Evolutionary conservation across 768 basidiomycete genomes (phyloP).

Genomic region (Rhodotorula sphaerocarpa): DNA sequence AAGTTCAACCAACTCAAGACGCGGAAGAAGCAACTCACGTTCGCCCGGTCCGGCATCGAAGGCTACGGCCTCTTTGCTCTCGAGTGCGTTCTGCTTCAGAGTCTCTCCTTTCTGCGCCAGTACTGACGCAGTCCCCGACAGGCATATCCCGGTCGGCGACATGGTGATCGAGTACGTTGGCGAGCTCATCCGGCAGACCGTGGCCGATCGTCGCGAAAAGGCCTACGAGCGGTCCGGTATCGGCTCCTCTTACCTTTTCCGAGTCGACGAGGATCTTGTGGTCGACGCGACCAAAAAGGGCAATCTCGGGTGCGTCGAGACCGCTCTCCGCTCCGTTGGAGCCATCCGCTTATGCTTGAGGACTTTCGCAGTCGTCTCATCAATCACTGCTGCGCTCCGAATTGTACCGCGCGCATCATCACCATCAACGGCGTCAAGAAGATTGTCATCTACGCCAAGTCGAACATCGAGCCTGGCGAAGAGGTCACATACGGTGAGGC

Average conservation of each 20-base stretch:
- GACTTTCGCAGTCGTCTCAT: slow-evolving; percentile 66
- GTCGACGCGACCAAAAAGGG: slow-evolving; percentile 99
- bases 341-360: neutral
- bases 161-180: slow-evolving; percentile 99
- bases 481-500: slow-evolving; percentile 95
- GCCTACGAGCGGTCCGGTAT: slow-evolving; percentile 94
- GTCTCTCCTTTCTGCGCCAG: neutral
- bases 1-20: slow-evolving; percentile 99
- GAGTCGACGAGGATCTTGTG: slow-evolving; percentile 94
- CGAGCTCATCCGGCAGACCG: slow-evolving; percentile 74
- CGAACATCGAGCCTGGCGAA: slow-evolving; percentile 88
- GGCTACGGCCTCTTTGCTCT: slow-evolving; percentile 98
- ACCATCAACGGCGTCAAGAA: slow-evolving; percentile 49
- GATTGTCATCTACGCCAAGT: slow-evolving; percentile 98
- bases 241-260: slow-evolving; percentile 92
- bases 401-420: slow-evolving; percentile 51
- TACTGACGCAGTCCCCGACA: neutral
- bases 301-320: slow-evolving; percentile 74
- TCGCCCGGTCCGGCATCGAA: slow-evolving; percentile 84
- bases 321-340: slow-evolving; percentile 4
- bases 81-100: slow-evolving; percentile 51
- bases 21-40: slow-evolving; percentile 88
- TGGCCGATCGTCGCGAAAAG: slow-evolving; percentile 91
- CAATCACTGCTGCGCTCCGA: slow-evolving; percentile 95
- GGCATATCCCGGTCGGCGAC: slow-evolving; percentile 69